Conservation (phyloP, 108 stramenopile genomes). For the Fragilaria radians region DNA sequence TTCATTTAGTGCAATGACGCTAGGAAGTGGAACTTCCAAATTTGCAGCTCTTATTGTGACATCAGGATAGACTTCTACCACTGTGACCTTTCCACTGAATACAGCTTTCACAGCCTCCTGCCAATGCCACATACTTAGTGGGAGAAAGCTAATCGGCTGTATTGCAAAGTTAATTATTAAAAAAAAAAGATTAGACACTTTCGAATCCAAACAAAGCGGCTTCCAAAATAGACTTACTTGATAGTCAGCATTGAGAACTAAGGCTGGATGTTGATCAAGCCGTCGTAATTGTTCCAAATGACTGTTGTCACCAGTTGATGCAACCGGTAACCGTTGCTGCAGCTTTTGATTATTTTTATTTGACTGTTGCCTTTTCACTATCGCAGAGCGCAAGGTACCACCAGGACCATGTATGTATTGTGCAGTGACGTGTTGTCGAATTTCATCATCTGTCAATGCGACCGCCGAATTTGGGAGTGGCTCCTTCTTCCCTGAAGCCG, state of each 20-base stretch:
- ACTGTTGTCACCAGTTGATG: neutral
- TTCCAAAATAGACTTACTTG: constrained; percentile 24
- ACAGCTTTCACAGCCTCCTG: constrained; percentile 85
- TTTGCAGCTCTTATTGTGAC: constrained; percentile 64
- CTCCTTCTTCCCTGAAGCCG: neutral
- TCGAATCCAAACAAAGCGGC: constrained; percentile 3
- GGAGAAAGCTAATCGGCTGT: constrained; percentile 57
- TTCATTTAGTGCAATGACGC: constrained; percentile 75
- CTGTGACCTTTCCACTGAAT: constrained; percentile 69
- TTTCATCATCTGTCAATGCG: neutral
- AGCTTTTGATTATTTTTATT: constrained; percentile 32
- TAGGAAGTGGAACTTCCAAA: constrained; percentile 61
- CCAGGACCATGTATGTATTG: constrained; percentile 6
- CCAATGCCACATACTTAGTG: constrained; percentile 76
- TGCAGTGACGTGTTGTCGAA: neutral
- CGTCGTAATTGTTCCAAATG: constrained; percentile 19
- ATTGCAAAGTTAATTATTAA: constrained; percentile 4
- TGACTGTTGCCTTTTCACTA: neutral
- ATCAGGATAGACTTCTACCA: constrained; percentile 79
- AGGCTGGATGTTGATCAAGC: constrained; percentile 55
- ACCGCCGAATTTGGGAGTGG: neutral
- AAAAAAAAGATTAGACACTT: neutral
- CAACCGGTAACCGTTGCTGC: constrained; percentile 57
- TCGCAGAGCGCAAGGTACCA: neutral
- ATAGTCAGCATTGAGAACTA: constrained; percentile 85